Conservation (phyloP, 2,329 filamentous ascomycete genomes). For the Cryphonectria naterciae region DNA sequence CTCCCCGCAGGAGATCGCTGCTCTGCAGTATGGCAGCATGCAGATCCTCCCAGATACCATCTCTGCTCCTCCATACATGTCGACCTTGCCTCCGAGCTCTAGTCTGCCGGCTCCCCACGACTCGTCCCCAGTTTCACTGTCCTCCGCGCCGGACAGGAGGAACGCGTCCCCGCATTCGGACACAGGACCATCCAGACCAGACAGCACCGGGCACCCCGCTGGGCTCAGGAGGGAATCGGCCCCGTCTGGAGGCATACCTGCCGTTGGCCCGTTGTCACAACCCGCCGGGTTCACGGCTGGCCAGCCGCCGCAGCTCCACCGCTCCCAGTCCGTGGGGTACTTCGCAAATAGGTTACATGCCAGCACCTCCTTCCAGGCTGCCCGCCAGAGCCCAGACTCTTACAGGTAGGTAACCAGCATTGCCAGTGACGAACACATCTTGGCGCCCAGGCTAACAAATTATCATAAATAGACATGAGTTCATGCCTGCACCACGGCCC, state of each 20-base stretch:
- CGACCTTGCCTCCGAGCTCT: constrained; percentile 24
- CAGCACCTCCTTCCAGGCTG: constrained; percentile 55
- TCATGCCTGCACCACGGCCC: constrained; percentile 48
- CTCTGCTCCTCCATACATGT: constrained; percentile 37
- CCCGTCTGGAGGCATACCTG: constrained; percentile 13
- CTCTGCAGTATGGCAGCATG: constrained; percentile 59
- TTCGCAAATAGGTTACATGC: constrained; percentile 62
- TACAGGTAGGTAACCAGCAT: constrained; percentile 40
- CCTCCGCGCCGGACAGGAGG: constrained; percentile 9
- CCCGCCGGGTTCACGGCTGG: constrained; percentile 33
- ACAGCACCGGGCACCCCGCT: constrained; percentile 9
- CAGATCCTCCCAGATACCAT: constrained; percentile 54
- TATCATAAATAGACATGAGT: constrained; percentile 42
- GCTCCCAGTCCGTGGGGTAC: constrained; percentile 52
- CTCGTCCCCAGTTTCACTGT: constrained; percentile 21
- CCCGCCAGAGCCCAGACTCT: constrained; percentile 48
- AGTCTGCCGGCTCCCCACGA: constrained; percentile 23
- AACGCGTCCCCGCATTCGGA: constrained; percentile 23
- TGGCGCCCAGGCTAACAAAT: constrained; percentile 27
- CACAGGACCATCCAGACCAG: constrained; percentile 18
- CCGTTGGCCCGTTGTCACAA: constrained; percentile 32
- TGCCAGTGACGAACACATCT: background rate
- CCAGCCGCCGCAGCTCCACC: constrained; percentile 24
- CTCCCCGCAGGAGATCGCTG: constrained; percentile 74
- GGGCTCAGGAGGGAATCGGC: constrained; percentile 22